Base-by-base conservation (phyloP, 345 rosid species). In the Salix koriyanagi region DNA sequence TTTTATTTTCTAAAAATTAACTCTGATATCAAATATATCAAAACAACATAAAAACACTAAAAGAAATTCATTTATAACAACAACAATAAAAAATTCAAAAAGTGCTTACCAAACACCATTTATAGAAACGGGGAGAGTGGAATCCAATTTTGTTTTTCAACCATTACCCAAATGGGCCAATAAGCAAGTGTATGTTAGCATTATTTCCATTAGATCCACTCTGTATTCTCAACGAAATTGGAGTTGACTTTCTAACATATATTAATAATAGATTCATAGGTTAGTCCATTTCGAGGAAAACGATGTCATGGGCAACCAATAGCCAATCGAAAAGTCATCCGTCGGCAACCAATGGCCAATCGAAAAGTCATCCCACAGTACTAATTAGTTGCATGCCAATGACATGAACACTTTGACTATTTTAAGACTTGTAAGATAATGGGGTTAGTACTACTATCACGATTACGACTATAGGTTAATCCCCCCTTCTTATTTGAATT, bases 291-390 rank as follows among this genome's bases (percentile, higher is more conserved):
- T 65, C 48, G 61, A 46, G 50, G 71, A 52, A 66, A 67, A 14
- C 52, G 36, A 75, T 25, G 72, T 75, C 67, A 6, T 9, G 52
- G 54, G 54, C 52, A 34, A 19, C 67, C 78, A 67, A 75, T 75
- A 36, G 72, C 56, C 4, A 12, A 25, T 54, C 21, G 54, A 52
- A 32, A 37, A 19, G 25, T 64, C 25, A 41, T n/a, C 18, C 41
- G 10, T 9, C 36, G 54, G 39, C 52, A 34, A 12, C 67, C 78
- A 67, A 75, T 75, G 37, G 72, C 56, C 4, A 12, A 25, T 54
- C 13, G 54, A 52, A 32, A 37, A 19, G 25, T 64, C 25, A 26
- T n/a, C 18, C 41, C n/a, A 9, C 36, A 21, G 42, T 58, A 41
- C 13, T 41, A 28, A 36, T 15, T 56, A 10, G 32, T 12, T 18